These are phyloP conservation scores for Priceomyces haplophilus DNA, from an alignment of 805 yeast species.

Conservation along the genomic window DNA sequence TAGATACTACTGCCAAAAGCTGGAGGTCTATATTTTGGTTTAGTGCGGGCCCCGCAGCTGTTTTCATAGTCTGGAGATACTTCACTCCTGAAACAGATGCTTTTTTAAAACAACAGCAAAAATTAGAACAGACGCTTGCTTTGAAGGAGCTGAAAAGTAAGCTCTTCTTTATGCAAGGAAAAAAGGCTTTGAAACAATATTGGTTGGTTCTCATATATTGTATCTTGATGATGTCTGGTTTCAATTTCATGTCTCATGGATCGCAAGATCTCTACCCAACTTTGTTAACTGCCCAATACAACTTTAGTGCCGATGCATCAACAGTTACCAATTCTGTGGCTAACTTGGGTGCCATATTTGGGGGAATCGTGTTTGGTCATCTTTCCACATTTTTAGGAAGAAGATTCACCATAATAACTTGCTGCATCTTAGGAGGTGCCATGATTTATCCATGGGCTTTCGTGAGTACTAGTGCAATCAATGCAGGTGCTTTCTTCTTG, in stretches of 20 bases:
- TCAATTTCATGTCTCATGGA: slow-evolving; percentile 72
- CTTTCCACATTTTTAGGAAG: slow-evolving; percentile 36
- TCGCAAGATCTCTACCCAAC: slow-evolving; percentile 67
- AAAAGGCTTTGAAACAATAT: slow-evolving; percentile 37
- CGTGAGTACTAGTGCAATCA: slow-evolving; percentile 36
- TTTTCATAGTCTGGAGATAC: slow-evolving; percentile 32
- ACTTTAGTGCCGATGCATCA: slow-evolving; percentile 28
- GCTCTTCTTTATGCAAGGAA: slow-evolving; percentile 23
- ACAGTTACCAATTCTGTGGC: slow-evolving; percentile 42
- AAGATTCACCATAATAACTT: slow-evolving; percentile 31
- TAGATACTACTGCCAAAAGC: slow-evolving; percentile 43
- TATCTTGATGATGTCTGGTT: slow-evolving; percentile 59
- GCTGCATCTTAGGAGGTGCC: slow-evolving; percentile 36
- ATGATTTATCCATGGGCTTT: slow-evolving; percentile 41
- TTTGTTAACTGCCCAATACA: slow-evolving; percentile 32
- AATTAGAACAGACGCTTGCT: slow-evolving; percentile 5
- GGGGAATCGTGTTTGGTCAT: slow-evolving; percentile 46
- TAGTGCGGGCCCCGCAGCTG: slow-evolving; percentile 53
- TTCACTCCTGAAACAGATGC: slow-evolving; percentile 47
- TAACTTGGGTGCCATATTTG: slow-evolving; percentile 40
- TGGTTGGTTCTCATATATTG: slow-evolving; percentile 61
- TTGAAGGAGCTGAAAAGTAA: slow-evolving; percentile 8
- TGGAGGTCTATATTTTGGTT: slow-evolving; percentile 74
- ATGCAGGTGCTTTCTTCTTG: slow-evolving; percentile 59
- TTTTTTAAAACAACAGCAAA: slow-evolving; percentile 38